Evolutionary conservation across 129 eudicot genomes (phyloP).

Genomic region (Saussurea involucrata): DNA sequence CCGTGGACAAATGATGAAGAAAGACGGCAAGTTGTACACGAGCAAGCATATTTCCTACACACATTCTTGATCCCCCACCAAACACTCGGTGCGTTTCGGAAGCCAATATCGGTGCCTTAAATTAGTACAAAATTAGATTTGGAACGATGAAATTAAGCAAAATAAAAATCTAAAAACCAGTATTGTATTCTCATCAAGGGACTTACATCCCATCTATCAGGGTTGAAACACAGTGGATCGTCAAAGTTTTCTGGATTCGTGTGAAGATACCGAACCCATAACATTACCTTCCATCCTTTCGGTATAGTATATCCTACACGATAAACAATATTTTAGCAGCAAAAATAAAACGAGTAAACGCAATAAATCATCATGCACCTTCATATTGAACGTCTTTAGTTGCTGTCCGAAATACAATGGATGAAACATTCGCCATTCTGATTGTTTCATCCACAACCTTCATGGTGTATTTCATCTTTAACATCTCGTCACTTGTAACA

Average conservation of each 20-base stretch:
- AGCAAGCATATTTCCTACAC: slow-evolving; percentile 51
- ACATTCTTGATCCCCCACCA: slow-evolving; percentile 41
- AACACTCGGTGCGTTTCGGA: slow-evolving; percentile 37
- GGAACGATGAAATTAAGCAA: background rate
- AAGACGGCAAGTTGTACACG: slow-evolving; percentile 45
- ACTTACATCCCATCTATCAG: slow-evolving; percentile 59
- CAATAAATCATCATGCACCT: slow-evolving; percentile 12
- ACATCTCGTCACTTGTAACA: slow-evolving; percentile 43
- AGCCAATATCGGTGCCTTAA: slow-evolving; percentile 17
- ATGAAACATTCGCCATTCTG: slow-evolving; percentile 38
- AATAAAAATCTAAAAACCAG: background rate
- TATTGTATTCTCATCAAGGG: background rate
- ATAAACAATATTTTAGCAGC: background rate
- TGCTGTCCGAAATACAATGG: slow-evolving; percentile 30
- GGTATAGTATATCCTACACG: slow-evolving; percentile 38
- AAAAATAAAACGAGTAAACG: background rate
- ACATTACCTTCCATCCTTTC: slow-evolving; percentile 42
- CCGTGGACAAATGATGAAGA: slow-evolving; percentile 36
- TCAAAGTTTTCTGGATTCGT: slow-evolving; percentile 44
- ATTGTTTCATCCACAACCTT: slow-evolving; percentile 46
- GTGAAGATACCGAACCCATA: slow-evolving; percentile 41
- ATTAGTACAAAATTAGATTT: background rate
- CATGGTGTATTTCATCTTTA: slow-evolving; percentile 40
- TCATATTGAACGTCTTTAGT: slow-evolving; percentile 32
- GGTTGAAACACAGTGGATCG: slow-evolving; percentile 45